phyloP scores from a whole-genome alignment of 257 asterid species.

The Lycium ferocissimum region DNA sequence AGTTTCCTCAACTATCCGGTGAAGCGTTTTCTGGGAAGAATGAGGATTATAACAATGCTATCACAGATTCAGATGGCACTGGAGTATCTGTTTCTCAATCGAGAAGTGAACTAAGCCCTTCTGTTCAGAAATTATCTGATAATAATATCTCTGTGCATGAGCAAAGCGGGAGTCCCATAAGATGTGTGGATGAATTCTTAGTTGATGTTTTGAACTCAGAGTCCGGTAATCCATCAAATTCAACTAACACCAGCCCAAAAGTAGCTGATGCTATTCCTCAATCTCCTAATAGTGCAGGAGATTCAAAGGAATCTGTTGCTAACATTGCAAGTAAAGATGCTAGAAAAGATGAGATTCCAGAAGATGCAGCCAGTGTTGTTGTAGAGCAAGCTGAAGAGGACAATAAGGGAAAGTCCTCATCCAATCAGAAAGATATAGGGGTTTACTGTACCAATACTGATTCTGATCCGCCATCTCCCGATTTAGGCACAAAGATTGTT shows the following conservation, averaged over 20 bases:
- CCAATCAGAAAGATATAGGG: constrained; percentile 32
- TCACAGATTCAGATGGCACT: constrained; percentile 36
- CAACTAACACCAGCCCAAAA: constrained; percentile 33
- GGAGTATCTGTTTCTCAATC: constrained; percentile 32
- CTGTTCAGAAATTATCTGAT: constrained; percentile 34
- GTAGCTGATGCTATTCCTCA: constrained; percentile 38
- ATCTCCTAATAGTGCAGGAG: constrained; percentile 37
- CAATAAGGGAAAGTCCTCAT: constrained; percentile 28
- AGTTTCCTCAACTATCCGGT: constrained; percentile 36
- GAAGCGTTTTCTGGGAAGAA: constrained; percentile 41
- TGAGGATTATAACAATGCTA: constrained; percentile 35
- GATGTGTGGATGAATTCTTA: constrained; percentile 47
- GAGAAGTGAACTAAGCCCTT: constrained; percentile 33
- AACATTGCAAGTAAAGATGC: constrained; percentile 23
- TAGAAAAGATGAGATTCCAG: constrained; percentile 35
- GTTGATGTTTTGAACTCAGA: constrained; percentile 43
- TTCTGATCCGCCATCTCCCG: constrained; percentile 25
- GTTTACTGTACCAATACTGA: constrained; percentile 35
- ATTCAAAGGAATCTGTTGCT: constrained; percentile 36
- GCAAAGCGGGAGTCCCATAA: constrained; percentile 42
- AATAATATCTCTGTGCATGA: constrained; percentile 25
- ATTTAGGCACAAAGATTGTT: constrained; percentile 35
- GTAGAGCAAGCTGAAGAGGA: constrained; percentile 41
- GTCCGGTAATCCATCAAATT: constrained; percentile 36
- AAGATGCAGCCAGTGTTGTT: constrained; percentile 36